Conservation (phyloP, 306 rosid species). For the Styphnolobium japonicum region DNA sequence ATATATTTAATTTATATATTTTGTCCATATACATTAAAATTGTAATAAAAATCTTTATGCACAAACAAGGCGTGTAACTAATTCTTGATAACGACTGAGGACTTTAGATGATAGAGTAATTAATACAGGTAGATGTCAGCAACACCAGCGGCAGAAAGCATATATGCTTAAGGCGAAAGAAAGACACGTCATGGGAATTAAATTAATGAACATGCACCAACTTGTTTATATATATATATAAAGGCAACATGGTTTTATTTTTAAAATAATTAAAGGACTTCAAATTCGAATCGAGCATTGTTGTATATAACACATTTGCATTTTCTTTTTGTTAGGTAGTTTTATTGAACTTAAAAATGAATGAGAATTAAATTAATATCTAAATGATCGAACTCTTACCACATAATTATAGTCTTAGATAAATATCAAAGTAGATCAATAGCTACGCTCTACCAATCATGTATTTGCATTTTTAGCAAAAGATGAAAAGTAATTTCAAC, state of each 20-base stretch:
- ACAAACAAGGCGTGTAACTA: neutral
- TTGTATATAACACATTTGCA: no score
- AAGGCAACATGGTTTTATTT: neutral
- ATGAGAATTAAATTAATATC: no score
- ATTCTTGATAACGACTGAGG: neutral
- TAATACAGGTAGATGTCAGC: neutral
- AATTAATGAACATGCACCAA: neutral
- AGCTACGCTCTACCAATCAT: no score
- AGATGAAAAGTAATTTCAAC: neutral
- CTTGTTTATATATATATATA: neutral
- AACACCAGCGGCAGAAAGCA: conserved; percentile 12
- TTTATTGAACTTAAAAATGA: no score
- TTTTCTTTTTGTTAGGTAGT: no score
- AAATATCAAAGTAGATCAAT: no score
- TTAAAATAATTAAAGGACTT: neutral
- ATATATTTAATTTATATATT: neutral
- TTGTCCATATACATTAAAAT: neutral
- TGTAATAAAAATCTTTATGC: neutral
- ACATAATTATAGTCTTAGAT: no score
- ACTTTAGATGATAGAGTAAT: neutral
- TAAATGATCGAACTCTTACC: no score
- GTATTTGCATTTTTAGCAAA: neutral
- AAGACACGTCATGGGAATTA: neutral
- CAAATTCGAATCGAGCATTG: neutral
- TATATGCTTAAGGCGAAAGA: neutral